Evolutionary conservation across 108 stramenopile species (phyloP), one percentile per base, ranked within the genome.

Genomic region (Licmophora abbreviata): DNA sequence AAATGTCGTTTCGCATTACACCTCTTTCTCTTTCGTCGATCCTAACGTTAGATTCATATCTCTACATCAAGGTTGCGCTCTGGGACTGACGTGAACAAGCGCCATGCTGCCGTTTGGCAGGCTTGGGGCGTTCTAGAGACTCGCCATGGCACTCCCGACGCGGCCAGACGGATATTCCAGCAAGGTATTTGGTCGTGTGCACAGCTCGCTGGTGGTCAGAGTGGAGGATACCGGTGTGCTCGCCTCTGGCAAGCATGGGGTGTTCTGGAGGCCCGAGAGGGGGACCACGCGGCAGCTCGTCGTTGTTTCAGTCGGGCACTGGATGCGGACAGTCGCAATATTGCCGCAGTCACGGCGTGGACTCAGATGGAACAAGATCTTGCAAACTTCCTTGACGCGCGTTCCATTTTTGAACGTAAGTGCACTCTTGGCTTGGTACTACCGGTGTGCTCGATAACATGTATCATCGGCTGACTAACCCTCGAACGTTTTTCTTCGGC

Each of bases 71-170:
- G 74, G 29, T 63, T 92, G 0, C 55, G 52, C 24, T 71, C 70
- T 29, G 91, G 77, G 32, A 84, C 86, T 1, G 69, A 81, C 49
- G 82, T 80, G 4, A 68, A 88, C 55, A 85, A 85, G 58, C 70
- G 84, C 24, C 91, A 93, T 59, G 79, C 91, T 11, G 71, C 91
- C 3, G 79, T 68, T 6, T 93, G 91, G 91, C 91, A 88, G 57
- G 91, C 91, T 29, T 93, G 86, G 86, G 91, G 86, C 42, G 91
- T 93, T n/a, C 58, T 93, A 23, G 91, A 93, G 61, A 93, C 82
- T 6, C 65, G 79, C 1, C 65, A 79, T 53, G 83, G 82, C 34
- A 64, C 73, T 20, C 57, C 86, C 12, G 78, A 80, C 44, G 66
- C 58, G 32, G 91, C 86, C 35, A 67, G 90, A 24, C 69, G 74